Base-by-base conservation (phyloP, 2,329 filamentous ascomycete species). In the Lasiodiplodia sp. region DNA sequence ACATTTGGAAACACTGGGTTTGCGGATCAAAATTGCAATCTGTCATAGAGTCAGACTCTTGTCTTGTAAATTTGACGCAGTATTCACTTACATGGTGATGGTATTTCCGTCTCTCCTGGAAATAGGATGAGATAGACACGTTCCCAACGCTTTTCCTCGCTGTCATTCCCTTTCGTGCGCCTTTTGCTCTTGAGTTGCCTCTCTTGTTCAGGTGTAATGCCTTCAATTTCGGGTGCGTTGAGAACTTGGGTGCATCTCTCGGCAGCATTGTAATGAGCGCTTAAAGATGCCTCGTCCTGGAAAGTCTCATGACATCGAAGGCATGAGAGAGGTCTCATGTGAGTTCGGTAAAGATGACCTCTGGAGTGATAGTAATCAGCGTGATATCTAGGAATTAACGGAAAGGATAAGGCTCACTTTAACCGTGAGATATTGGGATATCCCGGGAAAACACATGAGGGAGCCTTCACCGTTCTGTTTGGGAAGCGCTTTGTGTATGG, bases 31-130 rank as follows among this genome's bases (percentile, higher is more conserved):
- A 40, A 4, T 58, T 34, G 34, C 55, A 58, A 23, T 58, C 34
- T 58, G 31, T 11, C 12, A n/a, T 37, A 2, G 7, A 7, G 28
- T 34, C 12, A 34, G 23, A 28, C 28, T 28, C 28, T 28, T 28
- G 28, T 28, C 28, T 28, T 1, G 28, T 28, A 28, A 28, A 5
- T 28, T 28, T 1, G 28, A 28, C 28, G 6, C 5, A 28, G 18
- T 8, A n/a, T 10, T 10, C 11, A 63, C 58, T 63, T 51, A 63
- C 58, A 63, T 2, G 58, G 58, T 21, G 58, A 63, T 2, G 58
- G 58, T n/a, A 51, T 37, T 5, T 63, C 58, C 2, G 2, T 14
- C 10, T 51, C 58, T 10, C n/a, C 44, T 5, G 58, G 58, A 11
- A 63, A 51, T 11, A 63, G 44, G 38, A 63, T 37, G 6, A 1